Evolutionary conservation across 208 protist genomes (phyloP).

Genomic region (Acanthamoeba quina): DNA sequence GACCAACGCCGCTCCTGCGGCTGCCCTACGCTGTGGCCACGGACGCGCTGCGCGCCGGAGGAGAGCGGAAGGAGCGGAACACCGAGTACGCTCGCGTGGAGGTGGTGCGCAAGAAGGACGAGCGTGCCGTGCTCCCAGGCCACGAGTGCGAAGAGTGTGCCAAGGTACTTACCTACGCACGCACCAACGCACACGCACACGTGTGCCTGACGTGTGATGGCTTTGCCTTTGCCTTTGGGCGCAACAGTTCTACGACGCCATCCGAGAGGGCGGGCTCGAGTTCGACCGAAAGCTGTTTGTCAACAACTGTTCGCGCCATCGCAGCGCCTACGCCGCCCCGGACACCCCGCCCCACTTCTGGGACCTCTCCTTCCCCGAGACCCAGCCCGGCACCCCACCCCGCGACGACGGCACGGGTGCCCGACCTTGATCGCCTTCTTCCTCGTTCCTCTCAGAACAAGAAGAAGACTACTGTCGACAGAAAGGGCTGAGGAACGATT

Average conservation of each 20-base stretch:
- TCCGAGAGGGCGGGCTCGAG: not conserved
- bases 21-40: not conserved
- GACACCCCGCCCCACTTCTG: constrained; percentile 64
- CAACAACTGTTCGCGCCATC: constrained; percentile 47
- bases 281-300: constrained; percentile 32
- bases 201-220: not conserved
- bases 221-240: not conserved
- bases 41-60: not conserved
- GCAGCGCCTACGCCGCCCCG: constrained; percentile 19
- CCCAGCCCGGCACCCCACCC: constrained; percentile 21
- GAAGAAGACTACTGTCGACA: too few relatives aligned
- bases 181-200: not conserved
- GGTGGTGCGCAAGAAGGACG: constrained; percentile 65
- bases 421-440: too few relatives aligned
- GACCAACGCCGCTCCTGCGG: not conserved
- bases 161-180: not conserved
- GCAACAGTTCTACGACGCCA: constrained; percentile 32
- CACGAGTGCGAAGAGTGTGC: constrained; percentile 57
- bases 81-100: constrained; percentile 38
- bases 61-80: not conserved
- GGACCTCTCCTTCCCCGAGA: constrained; percentile 59
- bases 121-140: constrained; percentile 33
- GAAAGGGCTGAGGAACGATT: too few relatives aligned
- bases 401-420: not conserved
- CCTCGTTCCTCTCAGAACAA: too few relatives aligned